Evolutionary conservation across 2,329 filamentous ascomycete genomes (phyloP), one percentile per base, ranked within the genome.

Genomic region (Grosmannia huntii): DNA sequence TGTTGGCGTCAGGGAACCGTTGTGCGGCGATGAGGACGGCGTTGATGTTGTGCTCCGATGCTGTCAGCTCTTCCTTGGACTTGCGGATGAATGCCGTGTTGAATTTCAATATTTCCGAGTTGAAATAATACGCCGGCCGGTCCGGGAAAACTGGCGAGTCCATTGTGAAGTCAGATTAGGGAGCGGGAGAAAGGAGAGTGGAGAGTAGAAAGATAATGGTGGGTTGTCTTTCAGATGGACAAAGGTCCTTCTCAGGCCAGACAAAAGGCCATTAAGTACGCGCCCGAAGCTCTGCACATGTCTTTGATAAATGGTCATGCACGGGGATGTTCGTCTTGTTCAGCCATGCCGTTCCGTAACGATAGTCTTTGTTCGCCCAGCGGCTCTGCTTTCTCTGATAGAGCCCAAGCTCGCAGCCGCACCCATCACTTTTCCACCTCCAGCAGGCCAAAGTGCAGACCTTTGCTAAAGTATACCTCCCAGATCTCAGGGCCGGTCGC

Each of bases 381-480:
- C 36, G 9, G 36, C 36, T 14, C 2, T n/a, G 41, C 41, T 44
- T 16, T 19, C 14, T 5, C 36, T 16, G 36, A 16, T n/a, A 38
- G 12, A 38, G 36, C 36, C 36, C 36, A 5, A 14, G 36, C 36
- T 38, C 36, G 6, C 16, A 33, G 5, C 31, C 11, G 31, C 31
- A 9, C 31, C 31, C 31, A 10, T 44, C 41, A 44, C 46, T 60
- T 61, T 25, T 61, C 56, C n/a, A 62, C 57, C 7, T 56, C 27
- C 11, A 62, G 31, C 10, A 60, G 21, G 23, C 53, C 58, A 38
- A 58, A 44, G 53, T 60, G 61, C 23, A 55, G 59, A 5, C 56
- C 36, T 9, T 48, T 25, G 27, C 48, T 25, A 25, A 53, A 60
- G 53, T 56, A 61, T 16, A 31, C 14, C 19, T 58, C 50, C 56